Percentiles rank a stretch among this genome's conserved stretches.
Evolutionary conservation across 768 basidiomycete genomes (phyloP).

Genomic region (Imleria badia): DNA sequence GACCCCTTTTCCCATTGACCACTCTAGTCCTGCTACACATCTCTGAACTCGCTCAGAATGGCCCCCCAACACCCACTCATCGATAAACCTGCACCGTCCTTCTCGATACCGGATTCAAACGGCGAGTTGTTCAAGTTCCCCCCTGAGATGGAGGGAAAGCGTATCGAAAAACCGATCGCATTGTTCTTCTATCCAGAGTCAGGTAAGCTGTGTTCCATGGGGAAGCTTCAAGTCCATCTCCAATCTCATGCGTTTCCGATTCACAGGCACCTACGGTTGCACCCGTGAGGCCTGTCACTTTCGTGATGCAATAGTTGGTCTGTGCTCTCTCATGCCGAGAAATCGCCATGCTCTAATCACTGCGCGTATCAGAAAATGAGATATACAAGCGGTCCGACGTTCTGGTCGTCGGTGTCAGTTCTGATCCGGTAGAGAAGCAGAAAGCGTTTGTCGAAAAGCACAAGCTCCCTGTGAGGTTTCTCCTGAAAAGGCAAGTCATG

Average conservation of each 20-base stretch:
- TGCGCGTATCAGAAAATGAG: constrained; percentile 49
- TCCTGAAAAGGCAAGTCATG: background rate
- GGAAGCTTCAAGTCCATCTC: background rate
- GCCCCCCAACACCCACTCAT: constrained; percentile 49
- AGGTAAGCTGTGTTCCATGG: constrained; percentile 40
- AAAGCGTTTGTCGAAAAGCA: constrained; percentile 72
- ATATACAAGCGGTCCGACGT: constrained; percentile 64
- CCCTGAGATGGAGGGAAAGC: constrained; percentile 48
- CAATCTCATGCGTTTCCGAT: background rate
- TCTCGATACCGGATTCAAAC: constrained; percentile 64
- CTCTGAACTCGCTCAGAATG: constrained; percentile 31
- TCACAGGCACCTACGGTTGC: constrained; percentile 68
- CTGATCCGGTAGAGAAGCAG: constrained; percentile 71
- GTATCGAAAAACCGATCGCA: constrained; percentile 50
- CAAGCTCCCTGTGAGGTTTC: constrained; percentile 55
- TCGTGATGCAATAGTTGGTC: constrained; percentile 72
- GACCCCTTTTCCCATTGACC: background rate
- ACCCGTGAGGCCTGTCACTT: constrained; percentile 83
- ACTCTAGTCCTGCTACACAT: background rate
- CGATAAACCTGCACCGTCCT: constrained; percentile 61
- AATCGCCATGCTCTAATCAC: background rate
- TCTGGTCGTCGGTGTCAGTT: constrained; percentile 70
- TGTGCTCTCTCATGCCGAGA: constrained; percentile 18
- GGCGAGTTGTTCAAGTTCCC: constrained; percentile 60
- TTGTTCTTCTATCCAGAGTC: constrained; percentile 81